A percentile compares a stretch with the other conserved stretches of the same genome.
Conservation (phyloP, 2,329 filamentous ascomycete species). For the Colletotrichum phormii region DNA sequence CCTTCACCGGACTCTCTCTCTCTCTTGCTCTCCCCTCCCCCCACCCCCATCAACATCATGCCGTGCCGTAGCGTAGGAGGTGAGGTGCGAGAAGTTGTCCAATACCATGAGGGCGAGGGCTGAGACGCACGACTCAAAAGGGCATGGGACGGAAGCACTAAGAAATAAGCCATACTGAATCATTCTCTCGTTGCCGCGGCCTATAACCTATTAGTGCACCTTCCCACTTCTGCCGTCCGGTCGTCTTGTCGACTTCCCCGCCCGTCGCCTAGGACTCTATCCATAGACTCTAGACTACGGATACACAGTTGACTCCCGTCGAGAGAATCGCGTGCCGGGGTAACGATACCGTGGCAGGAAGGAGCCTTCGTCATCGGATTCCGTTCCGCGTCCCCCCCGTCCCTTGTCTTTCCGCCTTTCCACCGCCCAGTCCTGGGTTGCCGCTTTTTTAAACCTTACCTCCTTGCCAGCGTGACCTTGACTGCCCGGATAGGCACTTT, state of each 20-base stretch:
- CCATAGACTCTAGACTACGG: background rate
- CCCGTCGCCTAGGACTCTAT: too few species aligned
- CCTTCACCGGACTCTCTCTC: background rate
- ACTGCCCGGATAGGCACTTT: background rate
- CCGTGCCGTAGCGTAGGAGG: background rate
- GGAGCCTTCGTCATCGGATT: conserved; percentile 20
- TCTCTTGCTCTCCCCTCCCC: background rate
- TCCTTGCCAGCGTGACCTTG: background rate
- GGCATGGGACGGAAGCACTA: conserved; percentile 14
- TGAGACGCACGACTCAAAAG: conserved; percentile 16
- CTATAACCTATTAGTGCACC: background rate
- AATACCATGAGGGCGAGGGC: conserved; percentile 7
- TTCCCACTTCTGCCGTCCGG: background rate
- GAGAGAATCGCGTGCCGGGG: background rate
- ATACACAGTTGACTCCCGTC: too few species aligned
- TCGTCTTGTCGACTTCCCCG: background rate
- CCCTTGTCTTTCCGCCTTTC: conserved; percentile 7
- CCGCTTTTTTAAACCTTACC: background rate
- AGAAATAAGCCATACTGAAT: conserved; percentile 11
- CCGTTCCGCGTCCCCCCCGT: conserved; percentile 7
- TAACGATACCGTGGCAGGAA: background rate
- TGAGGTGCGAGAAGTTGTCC: background rate
- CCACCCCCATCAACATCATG: conserved; percentile 4
- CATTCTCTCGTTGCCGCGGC: conserved; percentile 6
- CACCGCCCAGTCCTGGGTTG: background rate